Percentiles rank a stretch among this genome's conserved stretches.
These are phyloP conservation scores for Starmerella bacillaris DNA, from an alignment of 805 yeast species.

Conservation along the genomic window DNA sequence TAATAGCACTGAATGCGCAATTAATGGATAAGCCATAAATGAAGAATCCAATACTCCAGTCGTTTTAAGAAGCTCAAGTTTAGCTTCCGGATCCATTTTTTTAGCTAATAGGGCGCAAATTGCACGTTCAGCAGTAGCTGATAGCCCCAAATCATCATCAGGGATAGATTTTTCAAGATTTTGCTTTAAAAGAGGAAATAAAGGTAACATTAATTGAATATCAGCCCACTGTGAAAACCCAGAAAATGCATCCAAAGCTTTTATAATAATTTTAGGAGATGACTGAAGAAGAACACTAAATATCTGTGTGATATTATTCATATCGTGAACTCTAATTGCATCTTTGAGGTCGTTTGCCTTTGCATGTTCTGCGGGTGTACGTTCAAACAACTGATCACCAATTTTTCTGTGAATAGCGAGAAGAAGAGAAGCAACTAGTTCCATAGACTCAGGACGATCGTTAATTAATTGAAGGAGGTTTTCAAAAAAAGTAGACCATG, in stretches of 20 bases:
- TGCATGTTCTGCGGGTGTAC: conserved; percentile 40
- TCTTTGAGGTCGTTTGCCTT: conserved; percentile 66
- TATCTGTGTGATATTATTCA: conserved; percentile 33
- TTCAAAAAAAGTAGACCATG: conserved; percentile 35
- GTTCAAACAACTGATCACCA: conserved; percentile 72
- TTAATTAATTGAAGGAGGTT: conserved; percentile 29
- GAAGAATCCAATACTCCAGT: conserved; percentile 44
- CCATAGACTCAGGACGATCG: conserved; percentile 31
- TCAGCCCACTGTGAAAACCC: conserved; percentile 88
- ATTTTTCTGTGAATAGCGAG: conserved; percentile 72
- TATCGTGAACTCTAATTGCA: conserved; percentile 53
- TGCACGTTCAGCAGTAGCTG: conserved; percentile 39
- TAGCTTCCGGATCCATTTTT: conserved; percentile 59
- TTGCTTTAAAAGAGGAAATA: conserved; percentile 34
- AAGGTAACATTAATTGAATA: conserved; percentile 49
- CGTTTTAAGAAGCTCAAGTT: conserved; percentile 48
- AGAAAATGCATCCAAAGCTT: conserved; percentile 52
- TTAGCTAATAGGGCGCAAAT: conserved; percentile 50
- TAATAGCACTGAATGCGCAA: conserved; percentile 1
- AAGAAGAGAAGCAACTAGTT: conserved; percentile 58
- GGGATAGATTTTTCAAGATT: conserved; percentile 33
- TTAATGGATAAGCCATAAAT: conserved; percentile 15
- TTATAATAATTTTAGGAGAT: conserved; percentile 13
- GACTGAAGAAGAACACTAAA: conserved; percentile 22
- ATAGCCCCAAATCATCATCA: no score